Evolutionary conservation across 1,139 yeast species (phyloP).

Genomic region (Pichia sp.): DNA sequence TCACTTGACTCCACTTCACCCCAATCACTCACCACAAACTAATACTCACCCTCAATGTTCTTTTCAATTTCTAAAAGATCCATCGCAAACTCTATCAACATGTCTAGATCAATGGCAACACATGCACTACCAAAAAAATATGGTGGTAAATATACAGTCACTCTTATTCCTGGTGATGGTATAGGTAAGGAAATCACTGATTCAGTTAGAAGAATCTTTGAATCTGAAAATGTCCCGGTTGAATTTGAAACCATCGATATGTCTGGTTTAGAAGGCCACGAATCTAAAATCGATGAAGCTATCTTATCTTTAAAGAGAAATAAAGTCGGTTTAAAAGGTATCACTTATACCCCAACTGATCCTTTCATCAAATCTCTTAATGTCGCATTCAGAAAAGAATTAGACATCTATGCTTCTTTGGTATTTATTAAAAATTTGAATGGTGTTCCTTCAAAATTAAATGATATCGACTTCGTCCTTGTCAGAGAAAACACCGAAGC

Average conservation of each 20-base stretch:
- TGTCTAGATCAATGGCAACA: constrained; percentile 27
- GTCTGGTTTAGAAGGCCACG: constrained; percentile 63
- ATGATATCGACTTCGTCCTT: constrained; percentile 84
- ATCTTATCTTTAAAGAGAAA: constrained; percentile 90
- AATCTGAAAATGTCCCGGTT: constrained; percentile 79
- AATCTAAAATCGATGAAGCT: constrained; percentile 67
- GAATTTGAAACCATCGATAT: constrained; percentile 93
- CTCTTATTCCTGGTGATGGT: constrained; percentile 96
- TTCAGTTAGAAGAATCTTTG: constrained; percentile 85
- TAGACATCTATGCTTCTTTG: constrained; percentile 91
- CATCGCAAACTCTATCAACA: constrained; percentile 9
- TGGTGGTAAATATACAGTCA: constrained; percentile 90
- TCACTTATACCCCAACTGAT: constrained; percentile 77
- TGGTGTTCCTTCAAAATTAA: constrained; percentile 85
- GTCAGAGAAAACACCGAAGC: constrained; percentile 98
- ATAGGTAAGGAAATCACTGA: constrained; percentile 94
- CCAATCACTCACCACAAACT: no score
- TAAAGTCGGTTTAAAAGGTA: constrained; percentile 95
- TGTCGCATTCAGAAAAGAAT: constrained; percentile 93
- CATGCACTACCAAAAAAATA: constrained; percentile 70
- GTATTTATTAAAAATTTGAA: constrained; percentile 91
- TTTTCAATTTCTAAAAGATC: constrained; percentile 20
- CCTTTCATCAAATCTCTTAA: constrained; percentile 75
- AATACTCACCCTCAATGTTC: no score
- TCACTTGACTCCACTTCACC: no score